Conservation (phyloP, 2,329 filamentous ascomycete species). For the Trichocomaceae sp. region DNA sequence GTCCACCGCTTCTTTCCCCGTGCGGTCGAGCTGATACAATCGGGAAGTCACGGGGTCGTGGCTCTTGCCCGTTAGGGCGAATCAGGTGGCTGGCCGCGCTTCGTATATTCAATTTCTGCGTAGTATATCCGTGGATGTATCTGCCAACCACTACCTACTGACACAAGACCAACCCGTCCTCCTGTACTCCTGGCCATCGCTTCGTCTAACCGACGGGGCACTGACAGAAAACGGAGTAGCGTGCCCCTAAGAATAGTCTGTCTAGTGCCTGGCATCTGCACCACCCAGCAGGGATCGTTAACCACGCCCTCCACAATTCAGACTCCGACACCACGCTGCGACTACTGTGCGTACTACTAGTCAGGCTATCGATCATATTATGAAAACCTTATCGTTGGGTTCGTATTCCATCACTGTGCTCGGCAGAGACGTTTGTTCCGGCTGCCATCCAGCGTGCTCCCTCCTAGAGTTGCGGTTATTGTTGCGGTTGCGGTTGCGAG, state of each 20-base stretch:
- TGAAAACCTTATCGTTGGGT: neutral
- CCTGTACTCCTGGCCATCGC: neutral
- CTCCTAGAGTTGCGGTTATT: neutral
- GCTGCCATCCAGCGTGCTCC: neutral
- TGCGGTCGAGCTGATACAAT: neutral
- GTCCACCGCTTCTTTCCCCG: neutral
- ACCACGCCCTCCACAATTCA: neutral
- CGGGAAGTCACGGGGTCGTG: neutral
- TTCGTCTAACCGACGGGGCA: neutral
- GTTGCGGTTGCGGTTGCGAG: too few species aligned
- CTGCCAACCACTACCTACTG: too few species aligned
- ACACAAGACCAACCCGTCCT: too few species aligned
- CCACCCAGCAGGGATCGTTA: neutral
- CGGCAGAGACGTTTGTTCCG: neutral
- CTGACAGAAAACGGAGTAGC: conserved; percentile 7
- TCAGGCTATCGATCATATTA: neutral
- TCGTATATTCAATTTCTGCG: too few species aligned
- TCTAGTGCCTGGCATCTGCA: neutral
- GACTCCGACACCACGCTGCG: neutral
- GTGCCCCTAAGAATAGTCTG: conserved; percentile 5
- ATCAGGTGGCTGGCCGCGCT: neutral
- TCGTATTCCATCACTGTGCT: neutral
- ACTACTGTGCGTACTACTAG: neutral
- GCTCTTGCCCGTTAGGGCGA: too few species aligned
- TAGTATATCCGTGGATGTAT: too few species aligned